phyloP scores from a whole-genome alignment of 1,139 yeast species.

The Protomyces inundatus region DNA sequence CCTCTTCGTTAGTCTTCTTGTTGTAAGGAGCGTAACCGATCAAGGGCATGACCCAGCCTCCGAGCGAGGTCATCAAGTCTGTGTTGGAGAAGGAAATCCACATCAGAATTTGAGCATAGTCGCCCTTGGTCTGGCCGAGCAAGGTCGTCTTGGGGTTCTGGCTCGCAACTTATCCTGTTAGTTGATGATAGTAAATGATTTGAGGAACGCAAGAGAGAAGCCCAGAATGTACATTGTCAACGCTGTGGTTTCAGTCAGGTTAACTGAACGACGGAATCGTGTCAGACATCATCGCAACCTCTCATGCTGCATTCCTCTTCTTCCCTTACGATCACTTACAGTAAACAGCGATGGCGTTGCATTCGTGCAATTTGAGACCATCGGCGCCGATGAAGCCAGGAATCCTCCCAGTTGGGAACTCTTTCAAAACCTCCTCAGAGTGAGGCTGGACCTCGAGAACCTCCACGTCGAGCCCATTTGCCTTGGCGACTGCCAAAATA shows the following conservation, averaged over 20 bases:
- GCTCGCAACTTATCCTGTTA: conserved; percentile 35
- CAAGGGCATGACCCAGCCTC: conserved; percentile 44
- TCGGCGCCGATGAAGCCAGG: conserved; percentile 79
- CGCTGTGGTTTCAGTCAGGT: conserved; percentile 80
- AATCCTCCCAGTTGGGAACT: conserved; percentile 51
- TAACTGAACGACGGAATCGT: conserved; percentile 56
- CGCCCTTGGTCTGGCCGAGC: conserved; percentile 60
- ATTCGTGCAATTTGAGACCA: conserved; percentile 74
- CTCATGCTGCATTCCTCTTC: neutral
- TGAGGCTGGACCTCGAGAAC: conserved; percentile 47
- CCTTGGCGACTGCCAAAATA: conserved; percentile 50
- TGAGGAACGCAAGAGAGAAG: neutral
- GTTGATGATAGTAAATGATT: neutral
- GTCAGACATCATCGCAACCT: conserved; percentile 27
- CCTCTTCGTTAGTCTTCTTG: conserved; percentile 69
- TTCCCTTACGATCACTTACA: conserved; percentile 38
- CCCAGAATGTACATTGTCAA: conserved; percentile 60
- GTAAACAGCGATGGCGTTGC: conserved; percentile 60
- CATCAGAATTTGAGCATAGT: conserved; percentile 64
- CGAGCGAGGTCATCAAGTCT: conserved; percentile 53
- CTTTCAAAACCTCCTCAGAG: conserved; percentile 46
- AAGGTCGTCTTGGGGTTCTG: conserved; percentile 41
- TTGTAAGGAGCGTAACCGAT: conserved; percentile 60
- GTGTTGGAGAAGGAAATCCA: conserved; percentile 80
- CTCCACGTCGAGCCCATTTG: conserved; percentile 65